Conservation (phyloP, 257 asterid species). For the Penstemon barbatus region DNA sequence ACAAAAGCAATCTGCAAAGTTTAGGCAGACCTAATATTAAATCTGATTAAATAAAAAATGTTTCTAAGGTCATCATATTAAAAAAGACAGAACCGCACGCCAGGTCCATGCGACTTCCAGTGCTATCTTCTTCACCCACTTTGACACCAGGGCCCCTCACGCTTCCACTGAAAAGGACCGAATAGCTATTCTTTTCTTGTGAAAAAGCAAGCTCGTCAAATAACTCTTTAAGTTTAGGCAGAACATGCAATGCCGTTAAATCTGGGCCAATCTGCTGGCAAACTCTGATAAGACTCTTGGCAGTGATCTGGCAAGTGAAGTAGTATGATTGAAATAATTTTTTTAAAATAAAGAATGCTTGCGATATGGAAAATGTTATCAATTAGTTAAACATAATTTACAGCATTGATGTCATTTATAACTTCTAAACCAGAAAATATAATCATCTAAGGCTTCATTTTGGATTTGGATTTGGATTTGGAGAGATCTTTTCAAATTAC, state of each 20-base stretch:
- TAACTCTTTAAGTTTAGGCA: slow-evolving; percentile 79
- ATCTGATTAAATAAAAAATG: slow-evolving; percentile 18
- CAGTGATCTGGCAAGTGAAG: slow-evolving; percentile 62
- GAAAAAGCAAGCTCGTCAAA: slow-evolving; percentile 88
- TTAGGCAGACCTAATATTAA: slow-evolving; percentile 15
- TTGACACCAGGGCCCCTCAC: slow-evolving; percentile 39
- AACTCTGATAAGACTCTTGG: slow-evolving; percentile 70
- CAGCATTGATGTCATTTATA: slow-evolving; percentile 19
- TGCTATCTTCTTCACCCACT: slow-evolving; percentile 47
- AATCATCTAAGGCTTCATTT: background rate
- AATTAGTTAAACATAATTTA: slow-evolving; percentile 17
- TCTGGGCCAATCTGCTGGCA: slow-evolving; percentile 92
- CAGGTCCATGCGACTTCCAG: slow-evolving; percentile 71
- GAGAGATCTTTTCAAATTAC: too few species aligned
- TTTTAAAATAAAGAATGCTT: slow-evolving; percentile 14
- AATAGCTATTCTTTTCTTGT: slow-evolving; percentile 47
- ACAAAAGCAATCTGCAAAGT: slow-evolving; percentile 68
- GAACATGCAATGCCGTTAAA: slow-evolving; percentile 70
- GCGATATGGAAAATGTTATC: background rate
- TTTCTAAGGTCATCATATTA: slow-evolving; percentile 20
- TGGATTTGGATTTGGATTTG: too few species aligned
- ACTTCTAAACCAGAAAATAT: slow-evolving; percentile 17
- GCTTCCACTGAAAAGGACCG: slow-evolving; percentile 43
- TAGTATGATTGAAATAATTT: slow-evolving; percentile 25
- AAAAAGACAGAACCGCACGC: slow-evolving; percentile 56